phyloP scores from a whole-genome alignment of 345 rosid species.

The Xanthoceras sorbifolium region DNA sequence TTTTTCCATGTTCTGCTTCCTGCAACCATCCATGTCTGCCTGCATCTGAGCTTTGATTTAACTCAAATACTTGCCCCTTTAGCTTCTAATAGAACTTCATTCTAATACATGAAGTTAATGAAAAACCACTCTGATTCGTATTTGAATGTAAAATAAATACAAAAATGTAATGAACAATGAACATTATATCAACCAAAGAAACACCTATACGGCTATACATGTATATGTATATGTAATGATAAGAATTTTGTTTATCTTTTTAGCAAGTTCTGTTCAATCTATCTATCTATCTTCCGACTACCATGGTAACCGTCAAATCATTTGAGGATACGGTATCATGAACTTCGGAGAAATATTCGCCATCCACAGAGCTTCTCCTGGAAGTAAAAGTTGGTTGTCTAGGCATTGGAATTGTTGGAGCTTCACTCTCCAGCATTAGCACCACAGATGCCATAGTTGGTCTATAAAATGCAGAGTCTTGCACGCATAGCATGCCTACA shows the following conservation, averaged over 20 bases:
- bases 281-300: constrained; percentile 47
- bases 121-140: constrained; percentile 3
- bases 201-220: neutral
- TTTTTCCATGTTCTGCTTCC: constrained; percentile 10
- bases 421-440: constrained; percentile 70
- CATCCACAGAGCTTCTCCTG: constrained; percentile 43
- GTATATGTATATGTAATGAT: neutral
- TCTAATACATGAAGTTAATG: constrained; percentile 5
- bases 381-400: constrained; percentile 62
- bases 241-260: neutral
- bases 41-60: neutral
- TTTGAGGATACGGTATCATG: constrained; percentile 56
- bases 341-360: constrained; percentile 31
- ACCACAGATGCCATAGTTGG: constrained; percentile 72
- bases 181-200: neutral
- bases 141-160: neutral
- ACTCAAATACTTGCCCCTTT: constrained; percentile 12
- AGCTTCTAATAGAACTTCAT: neutral
- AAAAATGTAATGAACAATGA: neutral
- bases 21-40: constrained; percentile 24
- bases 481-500: constrained; percentile 80
- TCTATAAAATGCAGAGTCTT: constrained; percentile 64
- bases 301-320: constrained; percentile 52
- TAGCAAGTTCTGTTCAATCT: neutral
- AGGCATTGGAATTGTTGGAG: constrained; percentile 52